Evolutionary conservation across 2,329 filamentous ascomycete genomes (phyloP).

Genomic region (Nigrospora oryzae): DNA sequence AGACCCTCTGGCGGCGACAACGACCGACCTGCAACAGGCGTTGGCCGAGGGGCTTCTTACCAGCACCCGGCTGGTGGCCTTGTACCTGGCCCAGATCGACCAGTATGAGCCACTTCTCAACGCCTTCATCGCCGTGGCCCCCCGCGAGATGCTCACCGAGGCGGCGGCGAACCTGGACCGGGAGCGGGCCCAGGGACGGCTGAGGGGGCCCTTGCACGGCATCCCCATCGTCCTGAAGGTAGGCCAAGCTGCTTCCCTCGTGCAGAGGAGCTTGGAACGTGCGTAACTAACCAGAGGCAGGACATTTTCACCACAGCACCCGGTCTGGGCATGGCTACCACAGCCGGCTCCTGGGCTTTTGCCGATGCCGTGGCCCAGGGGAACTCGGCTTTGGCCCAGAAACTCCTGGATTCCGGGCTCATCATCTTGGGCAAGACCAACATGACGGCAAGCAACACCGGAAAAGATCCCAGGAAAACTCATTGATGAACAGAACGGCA

Average conservation of each 20-base stretch:
- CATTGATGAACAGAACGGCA: background rate
- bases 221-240: conserved; percentile 8
- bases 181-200: background rate
- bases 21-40: background rate
- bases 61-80: background rate
- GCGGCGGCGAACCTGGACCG: background rate
- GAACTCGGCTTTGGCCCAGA: background rate
- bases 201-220: conserved; percentile 4
- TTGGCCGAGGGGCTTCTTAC: background rate
- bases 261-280: background rate
- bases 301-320: conserved; percentile 9
- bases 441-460: conserved; percentile 9
- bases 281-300: background rate
- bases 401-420: conserved; percentile 10
- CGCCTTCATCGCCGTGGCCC: conserved; percentile 1
- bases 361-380: conserved; percentile 1
- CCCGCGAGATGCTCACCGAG: background rate
- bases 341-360: conserved; percentile 8
- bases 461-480: background rate
- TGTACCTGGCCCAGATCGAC: conserved; percentile 2
- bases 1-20: background rate
- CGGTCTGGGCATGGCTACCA: conserved; percentile 10
- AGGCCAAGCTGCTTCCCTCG: too few relatives aligned
- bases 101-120: conserved; percentile 1
- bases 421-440: conserved; percentile 18